Evolutionary conservation across 257 asterid species (phyloP).

Genomic region (Marsdenia floribunda): DNA sequence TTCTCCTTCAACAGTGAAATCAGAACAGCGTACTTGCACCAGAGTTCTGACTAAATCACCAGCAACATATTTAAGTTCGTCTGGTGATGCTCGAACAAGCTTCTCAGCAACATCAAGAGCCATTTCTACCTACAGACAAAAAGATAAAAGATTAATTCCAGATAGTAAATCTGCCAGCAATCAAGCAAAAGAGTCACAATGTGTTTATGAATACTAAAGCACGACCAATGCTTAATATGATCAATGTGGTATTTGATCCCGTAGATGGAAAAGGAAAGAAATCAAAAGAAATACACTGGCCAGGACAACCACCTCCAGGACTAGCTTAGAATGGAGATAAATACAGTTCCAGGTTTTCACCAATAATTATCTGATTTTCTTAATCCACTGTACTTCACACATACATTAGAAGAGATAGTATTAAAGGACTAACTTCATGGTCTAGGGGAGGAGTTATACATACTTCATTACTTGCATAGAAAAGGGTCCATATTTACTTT

Average conservation of each 20-base stretch:
- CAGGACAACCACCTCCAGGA: background rate
- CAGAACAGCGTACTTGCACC: constrained; percentile 80
- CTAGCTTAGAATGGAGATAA: background rate
- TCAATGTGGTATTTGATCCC: background rate
- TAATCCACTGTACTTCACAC: too few species aligned
- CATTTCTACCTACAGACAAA: constrained; percentile 63
- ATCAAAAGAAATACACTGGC: background rate
- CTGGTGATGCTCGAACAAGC: constrained; percentile 91
- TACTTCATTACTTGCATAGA: too few species aligned
- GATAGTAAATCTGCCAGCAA: constrained; percentile 2
- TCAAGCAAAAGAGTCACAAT: background rate
- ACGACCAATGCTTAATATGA: background rate
- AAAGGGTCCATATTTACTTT: too few species aligned
- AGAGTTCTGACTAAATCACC: constrained; percentile 70
- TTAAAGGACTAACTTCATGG: too few species aligned
- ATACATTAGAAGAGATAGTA: too few species aligned
- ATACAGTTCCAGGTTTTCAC: too few species aligned
- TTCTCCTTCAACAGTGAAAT: constrained; percentile 68
- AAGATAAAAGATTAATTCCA: constrained; percentile 14
- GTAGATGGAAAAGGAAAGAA: constrained; percentile 1
- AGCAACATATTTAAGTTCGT: constrained; percentile 75
- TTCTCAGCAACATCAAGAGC: constrained; percentile 88
- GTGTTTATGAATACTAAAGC: background rate
- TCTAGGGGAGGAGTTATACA: too few species aligned
- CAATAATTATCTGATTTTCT: too few species aligned